Evolutionary conservation across 2,329 filamentous ascomycete species (phyloP).

Genomic region (Penicillium sp.): DNA sequence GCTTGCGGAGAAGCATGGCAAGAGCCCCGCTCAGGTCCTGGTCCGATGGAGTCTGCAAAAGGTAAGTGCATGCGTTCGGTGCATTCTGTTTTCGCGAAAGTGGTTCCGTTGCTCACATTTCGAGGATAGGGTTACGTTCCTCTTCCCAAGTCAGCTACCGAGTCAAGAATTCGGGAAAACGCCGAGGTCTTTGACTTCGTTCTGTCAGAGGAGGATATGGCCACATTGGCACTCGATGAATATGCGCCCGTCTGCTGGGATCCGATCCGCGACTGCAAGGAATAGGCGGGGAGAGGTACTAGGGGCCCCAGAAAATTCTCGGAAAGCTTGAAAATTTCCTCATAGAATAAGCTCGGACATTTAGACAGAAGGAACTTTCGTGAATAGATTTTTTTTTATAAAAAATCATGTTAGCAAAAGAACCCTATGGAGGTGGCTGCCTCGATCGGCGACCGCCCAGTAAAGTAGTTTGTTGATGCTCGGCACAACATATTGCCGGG

Average conservation of each 20-base stretch:
- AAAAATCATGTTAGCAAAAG: too few relatives aligned
- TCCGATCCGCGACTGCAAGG: constrained; percentile 35
- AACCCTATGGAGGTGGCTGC: too few relatives aligned
- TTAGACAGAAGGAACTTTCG: too few relatives aligned
- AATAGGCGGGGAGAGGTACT: constrained; percentile 4
- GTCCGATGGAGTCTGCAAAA: constrained; percentile 58
- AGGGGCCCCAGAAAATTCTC: constrained; percentile 7
- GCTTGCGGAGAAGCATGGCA: constrained; percentile 52
- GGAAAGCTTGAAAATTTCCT: background rate
- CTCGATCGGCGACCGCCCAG: constrained; percentile 4
- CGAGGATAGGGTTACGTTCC: constrained; percentile 52
- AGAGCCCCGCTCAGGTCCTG: constrained; percentile 54
- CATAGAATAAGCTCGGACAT: too few relatives aligned
- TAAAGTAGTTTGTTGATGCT: constrained; percentile 19
- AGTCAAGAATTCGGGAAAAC: constrained; percentile 56
- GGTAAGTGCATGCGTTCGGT: constrained; percentile 25
- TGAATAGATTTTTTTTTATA: too few relatives aligned
- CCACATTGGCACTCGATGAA: constrained; percentile 47
- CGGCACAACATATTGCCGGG: constrained; percentile 31
- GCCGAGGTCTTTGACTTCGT: constrained; percentile 55
- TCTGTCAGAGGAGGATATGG: constrained; percentile 54
- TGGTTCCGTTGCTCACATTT: background rate
- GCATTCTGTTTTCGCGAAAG: background rate
- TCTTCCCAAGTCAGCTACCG: constrained; percentile 57
- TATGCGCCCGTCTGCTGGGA: constrained; percentile 58